Conservation (phyloP, 2,329 filamentous ascomycete genomes). For the Plectosphaerella plurivora region DNA sequence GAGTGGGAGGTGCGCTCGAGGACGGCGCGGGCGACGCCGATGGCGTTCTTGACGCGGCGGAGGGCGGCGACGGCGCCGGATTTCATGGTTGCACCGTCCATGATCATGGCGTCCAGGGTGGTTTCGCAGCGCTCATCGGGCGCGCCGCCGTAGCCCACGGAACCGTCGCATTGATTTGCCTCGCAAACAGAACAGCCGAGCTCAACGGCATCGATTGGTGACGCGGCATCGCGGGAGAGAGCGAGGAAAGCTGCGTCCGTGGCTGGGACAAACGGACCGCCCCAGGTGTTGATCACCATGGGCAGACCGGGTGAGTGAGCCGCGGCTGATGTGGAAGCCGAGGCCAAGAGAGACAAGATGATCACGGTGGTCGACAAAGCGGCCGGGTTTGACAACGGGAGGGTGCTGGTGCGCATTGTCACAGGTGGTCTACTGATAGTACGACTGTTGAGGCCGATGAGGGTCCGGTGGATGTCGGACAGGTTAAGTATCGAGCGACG, state of each 20-base stretch:
- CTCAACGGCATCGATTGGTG: slow-evolving; percentile 47
- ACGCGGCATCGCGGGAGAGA: slow-evolving; percentile 21
- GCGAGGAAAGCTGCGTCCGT: slow-evolving; percentile 44
- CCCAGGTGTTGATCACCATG: slow-evolving; percentile 52
- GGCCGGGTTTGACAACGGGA: too few species aligned
- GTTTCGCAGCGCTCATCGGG: slow-evolving; percentile 54
- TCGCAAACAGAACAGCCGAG: slow-evolving; percentile 49
- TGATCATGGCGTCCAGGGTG: slow-evolving; percentile 55
- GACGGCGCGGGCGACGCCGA: slow-evolving; percentile 45
- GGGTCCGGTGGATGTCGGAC: too few species aligned
- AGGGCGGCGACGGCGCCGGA: slow-evolving; percentile 48
- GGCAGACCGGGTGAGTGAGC: slow-evolving; percentile 33
- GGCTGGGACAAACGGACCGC: slow-evolving; percentile 44
- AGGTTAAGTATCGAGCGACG: too few species aligned
- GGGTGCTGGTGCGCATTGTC: too few species aligned
- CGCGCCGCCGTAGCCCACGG: slow-evolving; percentile 50
- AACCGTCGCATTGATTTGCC: slow-evolving; percentile 46
- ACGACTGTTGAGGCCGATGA: too few species aligned
- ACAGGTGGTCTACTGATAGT: too few species aligned
- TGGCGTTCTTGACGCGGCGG: slow-evolving; percentile 41
- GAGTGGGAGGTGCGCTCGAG: slow-evolving; percentile 48
- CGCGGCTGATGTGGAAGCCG: too few species aligned
- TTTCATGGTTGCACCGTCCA: slow-evolving; percentile 50
- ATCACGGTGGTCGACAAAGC: too few species aligned
- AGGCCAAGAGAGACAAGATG: too few species aligned